Percentiles rank a stretch among this genome's conserved stretches.
Conservation (phyloP, 108 stramenopile genomes). For the Cyclotella sp. region DNA sequence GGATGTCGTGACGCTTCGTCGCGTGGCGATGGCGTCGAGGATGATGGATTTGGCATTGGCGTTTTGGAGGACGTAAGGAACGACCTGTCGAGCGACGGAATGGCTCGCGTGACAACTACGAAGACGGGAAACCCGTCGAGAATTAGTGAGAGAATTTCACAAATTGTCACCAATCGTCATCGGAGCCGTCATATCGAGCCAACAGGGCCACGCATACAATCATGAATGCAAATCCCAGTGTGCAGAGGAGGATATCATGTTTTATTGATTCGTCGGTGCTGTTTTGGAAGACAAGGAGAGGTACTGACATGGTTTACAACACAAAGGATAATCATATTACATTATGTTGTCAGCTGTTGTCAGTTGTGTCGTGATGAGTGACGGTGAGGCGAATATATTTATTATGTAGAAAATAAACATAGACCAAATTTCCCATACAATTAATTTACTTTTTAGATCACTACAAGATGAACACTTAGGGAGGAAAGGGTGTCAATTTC, state of each 20-base stretch:
- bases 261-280: background rate
- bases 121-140: background rate
- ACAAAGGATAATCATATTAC: too few relatives aligned
- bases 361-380: too few relatives aligned
- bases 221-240: conserved; percentile 8
- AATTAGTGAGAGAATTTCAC: background rate
- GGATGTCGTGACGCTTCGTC: background rate
- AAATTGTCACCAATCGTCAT: background rate
- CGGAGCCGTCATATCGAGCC: conserved; percentile 9
- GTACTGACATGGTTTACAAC: conserved; percentile 7
- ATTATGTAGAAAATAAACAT: too few relatives aligned
- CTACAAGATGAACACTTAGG: too few relatives aligned
- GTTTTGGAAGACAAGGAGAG: conserved; percentile 7
- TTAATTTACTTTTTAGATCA: too few relatives aligned
- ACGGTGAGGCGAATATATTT: too few relatives aligned
- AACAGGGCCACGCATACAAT: conserved; percentile 2
- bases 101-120: background rate
- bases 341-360: too few relatives aligned
- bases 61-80: background rate
- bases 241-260: background rate
- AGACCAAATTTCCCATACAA: too few relatives aligned
- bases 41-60: background rate
- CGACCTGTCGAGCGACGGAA: background rate
- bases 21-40: background rate
- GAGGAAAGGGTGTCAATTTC: too few relatives aligned